Percentiles rank a stretch among this genome's conserved stretches.
Conservation (phyloP, 1,284 basidiomycete species). For the Leccinum griseonigrum region DNA sequence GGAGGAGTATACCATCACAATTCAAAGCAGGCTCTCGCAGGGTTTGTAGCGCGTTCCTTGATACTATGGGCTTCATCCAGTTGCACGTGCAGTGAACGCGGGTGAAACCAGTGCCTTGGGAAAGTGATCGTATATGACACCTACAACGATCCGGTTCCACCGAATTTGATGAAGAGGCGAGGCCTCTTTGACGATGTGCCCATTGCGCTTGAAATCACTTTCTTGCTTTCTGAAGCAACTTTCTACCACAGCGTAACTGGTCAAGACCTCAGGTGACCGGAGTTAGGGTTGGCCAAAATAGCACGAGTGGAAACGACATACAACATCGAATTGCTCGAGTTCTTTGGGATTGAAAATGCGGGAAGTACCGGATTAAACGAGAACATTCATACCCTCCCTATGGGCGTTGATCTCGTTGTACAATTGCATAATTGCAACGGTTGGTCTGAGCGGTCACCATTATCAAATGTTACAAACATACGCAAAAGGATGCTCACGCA, state of each 20-base stretch:
- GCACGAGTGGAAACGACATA: slow-evolving; percentile 38
- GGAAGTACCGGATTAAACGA: slow-evolving; percentile 89
- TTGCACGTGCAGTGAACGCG: slow-evolving; percentile 35
- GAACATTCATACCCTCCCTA: slow-evolving; percentile 76
- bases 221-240: slow-evolving; percentile 93
- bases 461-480: slow-evolving; percentile 1
- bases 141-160: slow-evolving; percentile 80
- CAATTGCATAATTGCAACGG: slow-evolving; percentile 99
- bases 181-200: slow-evolving; percentile 83
- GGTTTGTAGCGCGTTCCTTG: slow-evolving; percentile 93
- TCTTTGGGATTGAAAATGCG: slow-evolving; percentile 63
- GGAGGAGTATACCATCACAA: slow-evolving; percentile 64
- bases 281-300: slow-evolving; percentile 8
- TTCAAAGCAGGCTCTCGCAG: slow-evolving; percentile 94
- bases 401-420: slow-evolving; percentile 89
- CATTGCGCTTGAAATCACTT: slow-evolving; percentile 87
- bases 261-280: slow-evolving; percentile 47
- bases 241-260: slow-evolving; percentile 86
- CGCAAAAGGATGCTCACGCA: slow-evolving; percentile 54
- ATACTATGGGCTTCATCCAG: slow-evolving; percentile 99
- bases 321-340: slow-evolving; percentile 87
- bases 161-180: slow-evolving; percentile 83
- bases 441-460: slow-evolving; percentile 54
- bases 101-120: neutral
- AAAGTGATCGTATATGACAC: slow-evolving; percentile 18